Base-by-base conservation (phyloP, 768 basidiomycete genomes). In the Paxillus rubicundulus region DNA sequence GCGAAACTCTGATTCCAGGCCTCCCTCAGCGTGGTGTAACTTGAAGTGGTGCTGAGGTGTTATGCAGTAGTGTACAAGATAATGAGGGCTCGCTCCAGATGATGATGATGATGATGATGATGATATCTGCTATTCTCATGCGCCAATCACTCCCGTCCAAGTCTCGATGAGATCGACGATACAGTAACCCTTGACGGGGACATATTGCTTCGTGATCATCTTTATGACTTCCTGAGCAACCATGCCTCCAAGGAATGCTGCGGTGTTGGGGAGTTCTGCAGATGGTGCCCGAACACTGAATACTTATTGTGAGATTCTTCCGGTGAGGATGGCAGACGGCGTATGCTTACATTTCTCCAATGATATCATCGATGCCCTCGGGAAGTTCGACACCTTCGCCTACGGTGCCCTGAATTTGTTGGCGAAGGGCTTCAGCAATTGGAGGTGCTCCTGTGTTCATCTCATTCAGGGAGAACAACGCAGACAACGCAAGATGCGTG, bases 191-290 rank as follows among this genome's bases (percentile, higher is more conserved):
- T 87, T 82, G 56, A 96, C 80, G 8, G 97, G 95, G 13, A 95
- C 80, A 66, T 99, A 99, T 70, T 99, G 97, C 62, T 84, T 85
- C 52, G 96, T 99, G 62, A 96, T 87, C 72, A 98, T 79, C 79
- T 99, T 98, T 78, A 98, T 98, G 6, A 86, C 85, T 66, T 99
- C 97, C 61, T 99, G 97, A 21, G 95, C 93, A 17, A 98, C 87
- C 33, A 98, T 70, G 2, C 97, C 97, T 1, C 97, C 97, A 1
- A 98, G 74, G 63, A 98, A 84, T 2, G 95, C 95, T 0, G 96
- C 92, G 2, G 86, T 94, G 58, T 94, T 98, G 6, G 96, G 96
- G 3, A 98, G 72, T 61, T 96, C 92, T 3, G 91, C 86, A 0
- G 80, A 85, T 2, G 89, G 90, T 8, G 92, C 77, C 2, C 93